Base-by-base conservation (phyloP, 2,329 filamentous ascomycete genomes). In the Epichloe sibirici region DNA sequence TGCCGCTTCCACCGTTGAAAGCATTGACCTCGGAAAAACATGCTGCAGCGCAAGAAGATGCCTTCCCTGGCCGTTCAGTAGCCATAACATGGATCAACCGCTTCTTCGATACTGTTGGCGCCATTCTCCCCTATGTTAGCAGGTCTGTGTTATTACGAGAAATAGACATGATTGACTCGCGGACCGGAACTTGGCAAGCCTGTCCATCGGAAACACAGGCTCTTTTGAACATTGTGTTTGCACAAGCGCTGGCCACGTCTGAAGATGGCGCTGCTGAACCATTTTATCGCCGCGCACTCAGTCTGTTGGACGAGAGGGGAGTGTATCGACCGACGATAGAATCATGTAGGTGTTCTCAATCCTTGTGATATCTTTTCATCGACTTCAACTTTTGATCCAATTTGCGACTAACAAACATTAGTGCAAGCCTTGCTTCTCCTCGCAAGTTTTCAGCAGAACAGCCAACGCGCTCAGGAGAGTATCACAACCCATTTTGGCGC, bases 381-480 rank as follows among this genome's bases (percentile, higher is more conserved):
- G 4, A 31, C 3, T 11, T 31, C 31, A 31, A 31, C 3, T 11
- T 31, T 4, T 31, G 31, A 31, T 31, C 31, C 31, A 31, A 23
- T 5, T 12, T 11, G 45, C n/a, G 3, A 11, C 55, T 53, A 13
- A 47, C 17, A 7, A 45, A 7, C 28, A 1, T 6, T 51, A 62
- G 65, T 69, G 6, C 65, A 68, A 53, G 56, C 62, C 1, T 49
- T 68, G 21, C 57, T 68, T 5, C 59, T 69, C 1, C 55, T 67
- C 2, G 57, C 61, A 2, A 65, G 57, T 38, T 68, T 63, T 39
- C 63, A 67, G 35, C 66, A 69, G 46, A 67, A 66, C 38, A 66
- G 57, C n/a, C 64, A 66, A 45, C 57, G 64, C 3, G 63, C 65
- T 7, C 63, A 65, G 51, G 62, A 64, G 28, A 68, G 65, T 48